Base-by-base conservation (phyloP, 2,329 filamentous ascomycete genomes). In the Clarireedia homoeocarpa region DNA sequence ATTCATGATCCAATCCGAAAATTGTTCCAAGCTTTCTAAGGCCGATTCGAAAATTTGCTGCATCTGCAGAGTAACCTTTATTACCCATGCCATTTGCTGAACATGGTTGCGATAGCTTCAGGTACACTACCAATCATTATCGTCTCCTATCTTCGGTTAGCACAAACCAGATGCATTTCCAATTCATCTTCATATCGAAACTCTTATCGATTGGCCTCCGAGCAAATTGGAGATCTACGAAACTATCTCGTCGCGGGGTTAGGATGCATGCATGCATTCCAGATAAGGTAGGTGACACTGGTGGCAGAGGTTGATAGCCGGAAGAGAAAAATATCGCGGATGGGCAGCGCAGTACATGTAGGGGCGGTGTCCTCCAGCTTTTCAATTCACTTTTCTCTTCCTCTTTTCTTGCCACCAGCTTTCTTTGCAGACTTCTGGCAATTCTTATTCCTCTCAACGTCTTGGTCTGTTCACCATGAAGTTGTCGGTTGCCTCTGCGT, bases 381-480 rank as follows among this genome's bases (percentile, higher is more conserved):
- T 34, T 34, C 9, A 34, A 34, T 12, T 34, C 4, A 12, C 10
- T 9, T 12, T 34, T 2, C 38, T 46, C 14, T 36, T 36, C 14
- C 30, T 20, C 14, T 10, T 4, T 10, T 15, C 48, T 15, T n/a
- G 26, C 48, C 7, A 17, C 12, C 6, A 47, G 38, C 27, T 48
- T 30, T 26, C 23, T 26, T 6, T 20, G 40, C 48, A 17, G 20
- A 24, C 48, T 48, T 45, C 23, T 20, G 23, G n/a, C 30, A 46
- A 36, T n/a, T 34, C 30, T 49, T 20, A 4, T 49, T 36, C 15
- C 24, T 17, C 6, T 49, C 48, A 40, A 17, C 24, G 40, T 45
- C 26, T 49, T 17, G 36, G 36, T 14, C 30, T 34, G 44, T 46
- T 17, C 42, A n/a, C 36, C 38, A 67, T 68, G 66, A 68, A 61